Evolutionary conservation across 768 basidiomycete species (phyloP).

Genomic region (Pleurotus citrinopileatus): DNA sequence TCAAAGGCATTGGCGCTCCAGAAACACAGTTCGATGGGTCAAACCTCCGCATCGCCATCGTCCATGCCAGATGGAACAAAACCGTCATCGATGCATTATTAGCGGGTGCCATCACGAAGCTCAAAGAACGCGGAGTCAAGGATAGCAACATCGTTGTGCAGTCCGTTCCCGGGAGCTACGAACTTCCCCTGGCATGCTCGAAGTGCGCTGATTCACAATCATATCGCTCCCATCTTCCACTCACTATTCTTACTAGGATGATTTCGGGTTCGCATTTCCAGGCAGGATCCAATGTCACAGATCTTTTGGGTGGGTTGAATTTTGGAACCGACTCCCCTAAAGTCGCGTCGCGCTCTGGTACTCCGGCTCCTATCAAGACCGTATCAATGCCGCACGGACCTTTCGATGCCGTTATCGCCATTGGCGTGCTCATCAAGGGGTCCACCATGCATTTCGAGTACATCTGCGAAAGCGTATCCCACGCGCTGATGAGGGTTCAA

Average conservation of each 20-base stretch:
- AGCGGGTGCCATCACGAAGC: constrained; percentile 71
- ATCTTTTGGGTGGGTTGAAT: constrained; percentile 69
- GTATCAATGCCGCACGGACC: constrained; percentile 50
- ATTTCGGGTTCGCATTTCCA: constrained; percentile 87
- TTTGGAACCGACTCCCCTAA: constrained; percentile 34
- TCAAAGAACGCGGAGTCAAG: constrained; percentile 85
- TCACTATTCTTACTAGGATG: constrained; percentile 48
- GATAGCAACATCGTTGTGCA: constrained; percentile 87
- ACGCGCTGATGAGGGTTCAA: constrained; percentile 93
- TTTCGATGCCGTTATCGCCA: constrained; percentile 95
- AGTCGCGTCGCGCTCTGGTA: constrained; percentile 45
- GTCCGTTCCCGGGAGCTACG: constrained; percentile 93
- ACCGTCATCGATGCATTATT: constrained; percentile 83
- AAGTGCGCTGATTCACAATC: constrained; percentile 51
- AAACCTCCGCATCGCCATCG: constrained; percentile 80
- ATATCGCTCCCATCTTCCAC: neutral
- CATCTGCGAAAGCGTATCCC: constrained; percentile 91
- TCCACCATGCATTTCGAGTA: constrained; percentile 99
- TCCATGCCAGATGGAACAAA: constrained; percentile 96
- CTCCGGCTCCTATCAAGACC: constrained; percentile 42
- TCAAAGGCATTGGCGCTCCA: constrained; percentile 76
- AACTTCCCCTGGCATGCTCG: constrained; percentile 85
- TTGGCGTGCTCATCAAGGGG: constrained; percentile 98
- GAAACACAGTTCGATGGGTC: constrained; percentile 74
- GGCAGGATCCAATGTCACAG: constrained; percentile 71